Conservation (phyloP, 2,329 filamentous ascomycete species). For the Fusarium sarcochroum region DNA sequence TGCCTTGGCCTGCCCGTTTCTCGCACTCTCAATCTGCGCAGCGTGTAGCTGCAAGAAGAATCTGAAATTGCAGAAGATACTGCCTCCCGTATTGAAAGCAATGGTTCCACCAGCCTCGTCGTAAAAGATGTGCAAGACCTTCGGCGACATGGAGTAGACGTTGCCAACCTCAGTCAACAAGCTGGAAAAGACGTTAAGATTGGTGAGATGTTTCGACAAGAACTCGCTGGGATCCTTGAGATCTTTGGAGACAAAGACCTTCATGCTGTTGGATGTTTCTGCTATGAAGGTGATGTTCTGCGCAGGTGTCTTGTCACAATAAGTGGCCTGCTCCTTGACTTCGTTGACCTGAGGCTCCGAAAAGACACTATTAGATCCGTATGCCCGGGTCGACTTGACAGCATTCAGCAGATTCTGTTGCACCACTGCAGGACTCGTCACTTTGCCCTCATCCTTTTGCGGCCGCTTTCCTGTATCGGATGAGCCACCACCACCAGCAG, state of each 20-base stretch:
- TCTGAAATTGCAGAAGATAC: constrained; percentile 92
- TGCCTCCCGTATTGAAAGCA: constrained; percentile 90
- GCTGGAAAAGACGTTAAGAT: constrained; percentile 77
- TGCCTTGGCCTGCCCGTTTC: constrained; percentile 63
- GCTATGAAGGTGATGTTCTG: constrained; percentile 81
- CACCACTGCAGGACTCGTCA: constrained; percentile 72
- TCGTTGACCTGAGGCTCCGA: constrained; percentile 77
- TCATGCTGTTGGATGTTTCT: constrained; percentile 78
- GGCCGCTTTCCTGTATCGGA: constrained; percentile 33
- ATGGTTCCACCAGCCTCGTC: constrained; percentile 85
- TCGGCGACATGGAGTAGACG: constrained; percentile 79
- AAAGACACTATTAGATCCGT: constrained; percentile 81
- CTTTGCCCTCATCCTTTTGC: constrained; percentile 63
- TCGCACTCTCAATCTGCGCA: constrained; percentile 56
- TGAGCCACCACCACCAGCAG: constrained; percentile 33
- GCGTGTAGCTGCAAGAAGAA: constrained; percentile 88
- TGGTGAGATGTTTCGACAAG: constrained; percentile 69
- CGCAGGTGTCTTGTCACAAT: constrained; percentile 84
- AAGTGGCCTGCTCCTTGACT: constrained; percentile 86
- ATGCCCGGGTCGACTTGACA: constrained; percentile 81
- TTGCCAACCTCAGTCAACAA: constrained; percentile 78
- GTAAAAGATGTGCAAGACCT: constrained; percentile 87
- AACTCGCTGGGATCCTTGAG: constrained; percentile 67
- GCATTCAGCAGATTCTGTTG: constrained; percentile 83
- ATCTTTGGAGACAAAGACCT: constrained; percentile 77